phyloP scores from a whole-genome alignment of 148 eudicot genomes.

The Rhododendron griersonianum region DNA sequence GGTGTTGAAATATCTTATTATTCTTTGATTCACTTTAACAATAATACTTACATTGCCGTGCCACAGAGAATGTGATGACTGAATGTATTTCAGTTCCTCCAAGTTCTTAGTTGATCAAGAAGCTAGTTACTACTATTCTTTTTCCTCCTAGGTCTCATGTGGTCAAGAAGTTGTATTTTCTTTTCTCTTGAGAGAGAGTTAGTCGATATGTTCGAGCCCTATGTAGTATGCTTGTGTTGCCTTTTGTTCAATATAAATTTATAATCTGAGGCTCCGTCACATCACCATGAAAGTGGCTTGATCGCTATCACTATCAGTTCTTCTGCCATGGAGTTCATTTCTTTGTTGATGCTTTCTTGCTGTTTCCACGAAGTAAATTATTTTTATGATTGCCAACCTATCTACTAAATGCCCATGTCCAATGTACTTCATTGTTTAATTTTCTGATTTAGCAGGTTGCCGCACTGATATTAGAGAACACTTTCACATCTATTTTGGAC shows the following conservation, averaged over 20 bases:
- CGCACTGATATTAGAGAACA: slow-evolving; percentile 78
- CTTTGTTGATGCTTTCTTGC: background rate
- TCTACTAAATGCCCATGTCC: background rate
- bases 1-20: background rate
- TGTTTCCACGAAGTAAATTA: background rate
- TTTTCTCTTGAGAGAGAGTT: background rate
- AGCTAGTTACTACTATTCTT: background rate
- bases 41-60: background rate
- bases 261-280: background rate
- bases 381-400: background rate
- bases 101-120: background rate
- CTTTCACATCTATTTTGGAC: slow-evolving; percentile 92
- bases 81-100: background rate
- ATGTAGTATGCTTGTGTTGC: background rate
- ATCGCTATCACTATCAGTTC: background rate
- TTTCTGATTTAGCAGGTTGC: slow-evolving; percentile 49
- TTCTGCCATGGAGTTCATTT: background rate
- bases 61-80: background rate
- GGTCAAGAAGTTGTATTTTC: background rate
- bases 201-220: background rate
- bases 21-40: background rate
- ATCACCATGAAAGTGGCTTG: background rate
- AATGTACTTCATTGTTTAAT: background rate
- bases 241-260: background rate
- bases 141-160: background rate